Evolutionary conservation across 768 basidiomycete genomes (phyloP), one percentile per base, ranked within the genome.

Genomic region (Phlebiopsis flavidoalba): DNA sequence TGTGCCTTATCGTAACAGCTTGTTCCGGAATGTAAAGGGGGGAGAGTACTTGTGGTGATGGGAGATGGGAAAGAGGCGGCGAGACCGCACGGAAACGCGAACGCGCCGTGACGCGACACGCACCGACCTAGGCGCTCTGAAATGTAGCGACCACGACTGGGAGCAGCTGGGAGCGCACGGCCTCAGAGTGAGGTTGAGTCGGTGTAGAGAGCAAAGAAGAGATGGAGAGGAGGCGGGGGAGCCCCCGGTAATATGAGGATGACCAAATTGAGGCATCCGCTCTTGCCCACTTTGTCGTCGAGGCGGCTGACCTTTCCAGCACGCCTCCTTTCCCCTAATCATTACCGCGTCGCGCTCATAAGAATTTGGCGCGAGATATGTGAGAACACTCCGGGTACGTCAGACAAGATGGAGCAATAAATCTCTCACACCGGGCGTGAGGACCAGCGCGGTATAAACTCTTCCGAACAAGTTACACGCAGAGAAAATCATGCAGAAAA

Each of bases 91-190:
- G 53, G 40, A 22, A 40, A 57, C 37, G 35, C 54, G 54, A 63
- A 63, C 63, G 63, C 63, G 63, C 63, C 63, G 48, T 49, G 63
- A 63, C 63, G 63, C 63, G 63, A 60, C 63, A 60, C 63, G 59
- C 59, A 47, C 40, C 61, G 61, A 37, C 1, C 48, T 46, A 61
- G 50, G 35, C 58, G 51, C 49, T 35, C 36, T 48, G 51, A 43
- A 43, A 17, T 43, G 17, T 17, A 17, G 45, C 40, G 26, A 31
- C 26, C 26, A 31, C 26, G 26, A 6, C 26, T 31, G 26, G 26
- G 26, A 6, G 26, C 26, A 31, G 26, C 26, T 31, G 26, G 26
- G 26, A 31, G 26, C 26, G 26, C 26, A 31, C 26, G 26, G 26
- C 26, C 26, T 31, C 26, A 6, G 26, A 31, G 26, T 6, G 26